phyloP scores from a whole-genome alignment of 768 basidiomycete species.

The Mrakia gelida region DNA sequence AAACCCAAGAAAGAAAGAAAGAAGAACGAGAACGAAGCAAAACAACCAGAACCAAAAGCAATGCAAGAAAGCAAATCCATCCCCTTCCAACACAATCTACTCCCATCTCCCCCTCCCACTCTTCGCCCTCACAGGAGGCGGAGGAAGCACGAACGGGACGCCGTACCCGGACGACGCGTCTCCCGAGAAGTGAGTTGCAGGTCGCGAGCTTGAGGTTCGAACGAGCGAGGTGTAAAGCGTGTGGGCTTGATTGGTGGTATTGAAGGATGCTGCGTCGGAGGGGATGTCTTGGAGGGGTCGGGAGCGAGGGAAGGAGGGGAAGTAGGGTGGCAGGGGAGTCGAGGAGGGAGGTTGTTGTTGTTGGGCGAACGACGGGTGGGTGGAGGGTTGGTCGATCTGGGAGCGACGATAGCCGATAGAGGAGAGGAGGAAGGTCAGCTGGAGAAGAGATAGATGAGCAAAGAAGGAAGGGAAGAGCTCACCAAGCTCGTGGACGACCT shows the following conservation, averaged over 20 bases:
- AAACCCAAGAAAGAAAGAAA: too few relatives aligned
- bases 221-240: neutral
- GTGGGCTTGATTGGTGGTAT: neutral
- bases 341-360: neutral
- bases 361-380: too few relatives aligned
- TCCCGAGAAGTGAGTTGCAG: neutral
- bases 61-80: too few relatives aligned
- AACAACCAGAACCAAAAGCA: too few relatives aligned
- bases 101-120: neutral
- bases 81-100: neutral
- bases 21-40: too few relatives aligned
- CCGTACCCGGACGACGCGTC: neutral
- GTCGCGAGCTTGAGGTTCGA: neutral
- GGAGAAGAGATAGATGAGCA: neutral
- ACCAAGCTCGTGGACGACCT: neutral
- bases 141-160: neutral
- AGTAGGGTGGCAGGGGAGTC: neutral
- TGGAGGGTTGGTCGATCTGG: neutral
- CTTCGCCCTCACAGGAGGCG: neutral
- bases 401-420: neutral
- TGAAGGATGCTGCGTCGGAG: constrained; percentile 7
- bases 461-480: neutral
- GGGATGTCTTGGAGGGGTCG: constrained; percentile 8
- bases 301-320: neutral
- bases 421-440: neutral